Conservation (phyloP, 75 land plant genomes). For the Selaginella tamariscina region DNA sequence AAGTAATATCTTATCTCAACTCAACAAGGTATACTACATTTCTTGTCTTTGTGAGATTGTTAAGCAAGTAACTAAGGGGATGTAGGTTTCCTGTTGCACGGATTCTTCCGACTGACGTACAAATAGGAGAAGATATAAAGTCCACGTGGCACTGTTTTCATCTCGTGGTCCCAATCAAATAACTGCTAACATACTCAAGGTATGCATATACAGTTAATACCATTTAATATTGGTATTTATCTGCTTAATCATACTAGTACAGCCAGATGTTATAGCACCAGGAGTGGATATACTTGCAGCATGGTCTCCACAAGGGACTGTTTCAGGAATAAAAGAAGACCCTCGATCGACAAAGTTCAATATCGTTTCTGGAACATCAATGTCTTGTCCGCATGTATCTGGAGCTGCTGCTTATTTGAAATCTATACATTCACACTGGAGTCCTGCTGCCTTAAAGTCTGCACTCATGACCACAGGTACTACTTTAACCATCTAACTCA, state of each 20-base stretch:
- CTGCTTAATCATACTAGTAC: background rate
- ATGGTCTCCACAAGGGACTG: background rate
- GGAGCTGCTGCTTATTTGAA: constrained; percentile 7
- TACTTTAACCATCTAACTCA: background rate
- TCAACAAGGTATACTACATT: background rate
- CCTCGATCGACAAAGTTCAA: background rate
- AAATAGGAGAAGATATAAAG: background rate
- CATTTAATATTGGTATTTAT: background rate
- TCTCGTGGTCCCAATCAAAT: constrained; percentile 1
- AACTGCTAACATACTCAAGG: constrained; percentile 5
- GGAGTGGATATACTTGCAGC: constrained; percentile 5
- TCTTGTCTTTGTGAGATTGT: background rate
- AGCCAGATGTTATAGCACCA: constrained; percentile 14
- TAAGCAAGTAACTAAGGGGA: too few species aligned
- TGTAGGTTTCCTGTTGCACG: background rate
- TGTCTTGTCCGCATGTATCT: constrained; percentile 14
- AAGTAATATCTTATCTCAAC: background rate
- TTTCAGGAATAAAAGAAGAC: background rate
- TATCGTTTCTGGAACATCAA: constrained; percentile 14
- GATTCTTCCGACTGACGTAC: background rate
- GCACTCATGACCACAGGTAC: constrained; percentile 23
- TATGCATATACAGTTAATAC: too few species aligned
- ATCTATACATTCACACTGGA: constrained; percentile 15
- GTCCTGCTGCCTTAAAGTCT: constrained; percentile 22
- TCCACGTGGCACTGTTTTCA: background rate